phyloP scores from a whole-genome alignment of 257 asterid genomes.

The Solanum chaucha region DNA sequence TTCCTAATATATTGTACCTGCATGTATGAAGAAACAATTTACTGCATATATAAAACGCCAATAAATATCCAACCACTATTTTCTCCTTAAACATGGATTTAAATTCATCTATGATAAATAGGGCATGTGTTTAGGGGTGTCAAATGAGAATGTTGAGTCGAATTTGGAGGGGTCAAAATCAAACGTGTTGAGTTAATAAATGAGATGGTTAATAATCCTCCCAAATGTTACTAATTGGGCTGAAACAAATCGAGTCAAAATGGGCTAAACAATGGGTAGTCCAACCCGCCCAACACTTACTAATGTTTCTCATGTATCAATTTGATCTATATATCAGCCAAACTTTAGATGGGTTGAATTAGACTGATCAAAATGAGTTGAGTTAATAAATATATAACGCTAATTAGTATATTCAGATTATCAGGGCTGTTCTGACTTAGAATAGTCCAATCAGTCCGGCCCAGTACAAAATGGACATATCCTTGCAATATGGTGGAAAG shows the following conservation, averaged over 20 bases:
- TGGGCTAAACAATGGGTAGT: not conserved
- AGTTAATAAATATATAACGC: not conserved
- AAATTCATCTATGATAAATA: not conserved
- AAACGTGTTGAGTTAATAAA: not conserved
- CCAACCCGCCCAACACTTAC: not conserved
- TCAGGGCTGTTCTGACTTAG: not conserved
- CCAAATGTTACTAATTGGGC: not conserved
- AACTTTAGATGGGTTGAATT: not conserved
- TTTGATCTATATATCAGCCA: not conserved
- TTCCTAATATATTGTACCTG: not conserved
- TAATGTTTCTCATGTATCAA: not conserved
- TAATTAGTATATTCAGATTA: not conserved
- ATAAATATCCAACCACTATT: not conserved
- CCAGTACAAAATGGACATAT: not conserved
- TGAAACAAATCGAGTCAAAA: not conserved
- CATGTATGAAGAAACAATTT: not conserved
- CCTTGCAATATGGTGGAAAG: not conserved
- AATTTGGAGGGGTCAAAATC: not conserved
- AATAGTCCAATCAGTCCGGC: not conserved
- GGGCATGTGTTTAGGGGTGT: not conserved
- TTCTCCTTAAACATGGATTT: not conserved
- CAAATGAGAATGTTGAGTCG: not conserved
- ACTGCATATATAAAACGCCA: not conserved
- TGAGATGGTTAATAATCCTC: not conserved
- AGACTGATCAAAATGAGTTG: not conserved